These are phyloP conservation scores for Lasiosphaeria miniovina DNA, from an alignment of 495 filamentous ascomycete genomes.

Conservation along the genomic window DNA sequence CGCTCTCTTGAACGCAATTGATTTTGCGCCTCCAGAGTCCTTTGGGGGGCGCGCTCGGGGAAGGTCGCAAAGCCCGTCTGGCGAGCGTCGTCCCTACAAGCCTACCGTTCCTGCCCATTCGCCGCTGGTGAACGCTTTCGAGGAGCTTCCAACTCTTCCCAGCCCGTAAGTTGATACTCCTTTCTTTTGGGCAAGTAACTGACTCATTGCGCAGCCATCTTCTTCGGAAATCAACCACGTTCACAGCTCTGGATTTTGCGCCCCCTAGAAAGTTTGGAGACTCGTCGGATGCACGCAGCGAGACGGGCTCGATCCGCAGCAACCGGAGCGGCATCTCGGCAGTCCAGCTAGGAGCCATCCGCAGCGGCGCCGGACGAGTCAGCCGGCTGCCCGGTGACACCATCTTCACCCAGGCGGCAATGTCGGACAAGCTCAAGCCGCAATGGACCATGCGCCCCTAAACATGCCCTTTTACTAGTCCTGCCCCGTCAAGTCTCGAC, in stretches of 20 bases:
- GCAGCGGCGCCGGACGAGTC: conserved; percentile 84
- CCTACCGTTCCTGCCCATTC: conserved; percentile 66
- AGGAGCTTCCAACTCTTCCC: conserved; percentile 80
- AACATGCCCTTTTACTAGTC: background rate
- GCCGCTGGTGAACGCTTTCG: conserved; percentile 77
- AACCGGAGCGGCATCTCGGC: conserved; percentile 75
- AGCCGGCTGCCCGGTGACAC: conserved; percentile 79
- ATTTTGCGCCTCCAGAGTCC: conserved; percentile 79
- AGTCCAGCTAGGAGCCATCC: conserved; percentile 70
- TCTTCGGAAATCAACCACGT: conserved; percentile 85
- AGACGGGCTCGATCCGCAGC: conserved; percentile 87
- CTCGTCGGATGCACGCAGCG: conserved; percentile 61
- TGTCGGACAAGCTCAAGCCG: conserved; percentile 69
- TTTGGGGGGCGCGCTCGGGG: conserved; percentile 67
- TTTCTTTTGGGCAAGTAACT: conserved; percentile 10
- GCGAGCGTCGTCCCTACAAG: conserved; percentile 71
- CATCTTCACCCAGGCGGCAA: conserved; percentile 75
- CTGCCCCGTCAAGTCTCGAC: no score
- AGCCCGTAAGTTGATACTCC: conserved; percentile 71
- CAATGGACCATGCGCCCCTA: conserved; percentile 65
- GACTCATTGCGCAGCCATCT: conserved; percentile 56
- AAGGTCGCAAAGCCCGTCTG: conserved; percentile 75
- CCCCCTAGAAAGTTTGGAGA: conserved; percentile 83
- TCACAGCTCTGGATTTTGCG: conserved; percentile 91
- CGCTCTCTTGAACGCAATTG: conserved; percentile 61